phyloP scores from a whole-genome alignment of 139 green algal genomes.

The Chlamydomonas eustigma region DNA sequence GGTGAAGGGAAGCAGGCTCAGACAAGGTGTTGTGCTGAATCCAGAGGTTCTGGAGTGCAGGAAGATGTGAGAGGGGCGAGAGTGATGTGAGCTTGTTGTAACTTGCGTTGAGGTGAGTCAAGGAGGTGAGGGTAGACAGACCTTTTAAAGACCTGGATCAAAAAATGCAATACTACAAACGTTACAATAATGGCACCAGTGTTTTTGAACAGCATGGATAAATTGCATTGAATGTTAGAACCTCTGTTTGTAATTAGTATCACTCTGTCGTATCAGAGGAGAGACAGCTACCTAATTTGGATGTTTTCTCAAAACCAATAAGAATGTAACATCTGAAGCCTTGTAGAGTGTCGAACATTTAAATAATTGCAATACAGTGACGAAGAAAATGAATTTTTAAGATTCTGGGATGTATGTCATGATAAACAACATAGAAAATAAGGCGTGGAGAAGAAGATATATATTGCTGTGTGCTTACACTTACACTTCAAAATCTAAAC shows the following conservation, averaged over 20 bases:
- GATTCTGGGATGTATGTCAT: not conserved
- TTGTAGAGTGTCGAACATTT: not conserved
- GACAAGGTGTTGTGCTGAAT: slow-evolving; percentile 6
- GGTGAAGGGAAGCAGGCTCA: not conserved
- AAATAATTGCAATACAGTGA: not conserved
- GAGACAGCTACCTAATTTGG: not conserved
- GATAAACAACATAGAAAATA: not conserved
- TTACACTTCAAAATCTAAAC: not conserved
- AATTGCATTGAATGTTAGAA: not conserved
- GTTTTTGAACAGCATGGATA: not conserved
- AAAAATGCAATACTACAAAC: not conserved
- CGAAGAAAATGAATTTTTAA: not conserved
- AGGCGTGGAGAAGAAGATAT: not conserved
- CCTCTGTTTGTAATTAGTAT: too few relatives aligned
- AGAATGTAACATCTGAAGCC: not conserved
- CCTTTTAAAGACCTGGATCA: slow-evolving; percentile 10
- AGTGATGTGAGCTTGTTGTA: slow-evolving; percentile 12
- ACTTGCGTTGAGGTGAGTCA: slow-evolving; percentile 8
- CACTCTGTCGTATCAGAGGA: too few relatives aligned
- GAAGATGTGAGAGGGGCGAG: not conserved
- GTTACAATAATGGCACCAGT: not conserved
- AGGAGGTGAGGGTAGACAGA: not conserved
- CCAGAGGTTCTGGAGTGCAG: not conserved
- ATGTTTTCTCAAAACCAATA: not conserved
- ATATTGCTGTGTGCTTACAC: not conserved